Conservation (phyloP, 2,329 filamentous ascomycete genomes). For the Cordyceps tenuipes region DNA sequence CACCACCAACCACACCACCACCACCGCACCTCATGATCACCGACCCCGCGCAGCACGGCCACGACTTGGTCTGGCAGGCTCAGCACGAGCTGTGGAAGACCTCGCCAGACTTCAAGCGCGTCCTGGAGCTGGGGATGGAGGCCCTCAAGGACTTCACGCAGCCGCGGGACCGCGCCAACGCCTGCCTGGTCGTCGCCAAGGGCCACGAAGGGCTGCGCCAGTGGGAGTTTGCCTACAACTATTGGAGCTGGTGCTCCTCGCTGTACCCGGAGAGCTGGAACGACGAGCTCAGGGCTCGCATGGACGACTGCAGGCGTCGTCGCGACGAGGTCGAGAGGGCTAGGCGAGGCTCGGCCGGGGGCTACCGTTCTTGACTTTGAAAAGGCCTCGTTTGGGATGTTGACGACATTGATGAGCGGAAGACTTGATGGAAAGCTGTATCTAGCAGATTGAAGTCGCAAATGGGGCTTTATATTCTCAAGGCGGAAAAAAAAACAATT, state of each 20-base stretch:
- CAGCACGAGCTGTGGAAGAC: slow-evolving; percentile 1
- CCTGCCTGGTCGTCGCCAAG: neutral
- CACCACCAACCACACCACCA: neutral
- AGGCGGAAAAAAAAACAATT: no score
- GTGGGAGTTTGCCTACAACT: neutral
- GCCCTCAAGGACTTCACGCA: neutral
- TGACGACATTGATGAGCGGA: neutral
- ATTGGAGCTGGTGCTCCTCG: neutral
- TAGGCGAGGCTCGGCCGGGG: neutral
- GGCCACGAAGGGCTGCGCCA: neutral
- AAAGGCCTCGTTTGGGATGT: neutral
- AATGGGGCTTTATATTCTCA: no score
- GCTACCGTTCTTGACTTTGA: neutral
- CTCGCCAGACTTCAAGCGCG: neutral
- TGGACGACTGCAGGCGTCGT: neutral
- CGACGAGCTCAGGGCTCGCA: neutral
- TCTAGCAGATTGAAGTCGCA: no score
- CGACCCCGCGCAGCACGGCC: neutral
- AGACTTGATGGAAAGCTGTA: neutral
- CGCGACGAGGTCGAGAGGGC: neutral
- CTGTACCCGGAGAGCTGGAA: neutral
- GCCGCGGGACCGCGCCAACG: neutral
- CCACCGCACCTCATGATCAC: neutral
- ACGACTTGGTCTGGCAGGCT: neutral
- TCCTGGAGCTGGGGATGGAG: neutral